Evolutionary conservation across 164 flowering plant genomes (phyloP).

Genomic region (Warburgia ugandensis): DNA sequence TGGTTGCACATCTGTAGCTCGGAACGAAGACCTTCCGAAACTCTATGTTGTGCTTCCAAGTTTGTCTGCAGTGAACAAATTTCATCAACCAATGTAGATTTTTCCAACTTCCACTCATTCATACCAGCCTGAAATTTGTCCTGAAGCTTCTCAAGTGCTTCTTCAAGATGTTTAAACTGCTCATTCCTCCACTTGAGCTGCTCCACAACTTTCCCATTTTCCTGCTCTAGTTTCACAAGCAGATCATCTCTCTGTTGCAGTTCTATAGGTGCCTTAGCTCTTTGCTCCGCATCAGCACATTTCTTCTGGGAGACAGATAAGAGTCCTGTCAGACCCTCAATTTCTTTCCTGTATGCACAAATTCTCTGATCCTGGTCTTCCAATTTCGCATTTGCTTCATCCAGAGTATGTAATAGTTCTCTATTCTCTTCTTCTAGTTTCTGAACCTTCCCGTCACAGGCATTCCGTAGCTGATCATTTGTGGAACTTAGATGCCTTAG

Average conservation of each 20-base stretch:
- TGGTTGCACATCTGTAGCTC: conserved; percentile 51
- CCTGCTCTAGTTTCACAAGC: conserved; percentile 33
- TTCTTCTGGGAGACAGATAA: conserved; percentile 30
- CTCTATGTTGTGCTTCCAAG: conserved; percentile 41
- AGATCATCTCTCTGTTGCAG: conserved; percentile 33
- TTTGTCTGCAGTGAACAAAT: conserved; percentile 32
- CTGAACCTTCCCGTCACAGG: conserved; percentile 25
- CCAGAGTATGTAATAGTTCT: conserved; percentile 33
- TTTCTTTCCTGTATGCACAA: conserved; percentile 23
- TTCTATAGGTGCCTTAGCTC: conserved; percentile 23
- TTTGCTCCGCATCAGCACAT: conserved; percentile 34
- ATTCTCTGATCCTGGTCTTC: conserved; percentile 30
- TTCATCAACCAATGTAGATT: conserved; percentile 30
- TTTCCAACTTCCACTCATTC: conserved; percentile 53
- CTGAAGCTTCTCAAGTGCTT: conserved; percentile 44
- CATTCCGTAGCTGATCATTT: conserved; percentile 33
- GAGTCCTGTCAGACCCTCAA: conserved; percentile 32
- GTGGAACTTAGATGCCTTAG: conserved; percentile 26
- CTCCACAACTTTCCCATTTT: conserved; percentile 29
- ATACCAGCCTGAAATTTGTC: conserved; percentile 28
- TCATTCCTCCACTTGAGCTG: conserved; percentile 70
- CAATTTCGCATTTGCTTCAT: conserved; percentile 31
- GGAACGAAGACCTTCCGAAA: conserved; percentile 28
- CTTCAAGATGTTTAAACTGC: conserved; percentile 57
- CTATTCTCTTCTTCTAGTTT: conserved; percentile 35